Percentiles rank a stretch among this genome's conserved stretches.
Evolutionary conservation across 2,329 filamentous ascomycete species (phyloP).

Genomic region (Aspergillus ruber): DNA sequence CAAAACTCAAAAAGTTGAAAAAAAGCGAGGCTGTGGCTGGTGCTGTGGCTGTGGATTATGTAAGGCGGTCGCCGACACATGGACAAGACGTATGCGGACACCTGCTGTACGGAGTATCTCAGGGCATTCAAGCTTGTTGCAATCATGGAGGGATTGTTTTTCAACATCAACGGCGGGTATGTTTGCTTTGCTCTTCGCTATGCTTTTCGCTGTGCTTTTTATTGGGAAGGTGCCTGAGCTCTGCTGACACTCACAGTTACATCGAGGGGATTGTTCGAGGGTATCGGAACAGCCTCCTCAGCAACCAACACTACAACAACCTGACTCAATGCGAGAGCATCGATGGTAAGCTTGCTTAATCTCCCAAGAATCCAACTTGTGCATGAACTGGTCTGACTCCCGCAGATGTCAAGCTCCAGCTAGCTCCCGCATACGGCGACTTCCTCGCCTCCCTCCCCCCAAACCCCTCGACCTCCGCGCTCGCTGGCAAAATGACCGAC

Average conservation of each 20-base stretch:
- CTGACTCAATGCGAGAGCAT: conserved; percentile 96
- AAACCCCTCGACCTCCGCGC: conserved; percentile 91
- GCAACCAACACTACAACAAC: conserved; percentile 85
- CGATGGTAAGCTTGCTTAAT: conserved; percentile 59
- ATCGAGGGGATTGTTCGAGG: conserved; percentile 96
- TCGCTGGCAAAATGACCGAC: conserved; percentile 92
- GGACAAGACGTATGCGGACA: background rate
- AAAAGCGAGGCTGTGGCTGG: conserved; percentile 27
- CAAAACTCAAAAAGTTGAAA: conserved; percentile 28
- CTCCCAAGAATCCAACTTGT: background rate
- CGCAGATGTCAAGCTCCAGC: conserved; percentile 92
- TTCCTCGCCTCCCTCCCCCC: conserved; percentile 89
- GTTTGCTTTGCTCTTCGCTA: conserved; percentile 16
- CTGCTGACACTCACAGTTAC: conserved; percentile 55
- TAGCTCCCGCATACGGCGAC: conserved; percentile 93
- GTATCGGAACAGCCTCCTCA: conserved; percentile 91
- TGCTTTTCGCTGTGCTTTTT: background rate
- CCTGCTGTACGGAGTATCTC: background rate
- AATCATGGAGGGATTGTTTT: conserved; percentile 83
- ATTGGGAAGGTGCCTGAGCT: background rate
- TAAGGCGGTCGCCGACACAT: conserved; percentile 14
- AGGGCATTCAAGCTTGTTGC: conserved; percentile 3
- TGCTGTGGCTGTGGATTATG: conserved; percentile 23
- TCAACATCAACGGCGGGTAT: conserved; percentile 90
- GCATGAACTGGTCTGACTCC: background rate